Conservation (phyloP, 2,329 filamentous ascomycete genomes). For the Scedosporium dehoogii region DNA sequence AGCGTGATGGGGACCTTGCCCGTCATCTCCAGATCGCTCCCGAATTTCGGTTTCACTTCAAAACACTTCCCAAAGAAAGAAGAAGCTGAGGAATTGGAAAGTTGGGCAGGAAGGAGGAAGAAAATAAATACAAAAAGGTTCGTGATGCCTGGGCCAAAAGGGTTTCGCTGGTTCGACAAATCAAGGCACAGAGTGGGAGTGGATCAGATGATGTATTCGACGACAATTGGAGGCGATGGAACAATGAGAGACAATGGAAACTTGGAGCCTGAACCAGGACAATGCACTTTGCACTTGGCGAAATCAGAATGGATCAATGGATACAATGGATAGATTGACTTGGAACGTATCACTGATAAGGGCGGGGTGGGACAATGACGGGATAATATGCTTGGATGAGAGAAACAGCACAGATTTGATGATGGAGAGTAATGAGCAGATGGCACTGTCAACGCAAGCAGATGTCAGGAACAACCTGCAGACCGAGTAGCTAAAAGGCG, state of each 20-base stretch:
- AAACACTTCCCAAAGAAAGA: neutral
- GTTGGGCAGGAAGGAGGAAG: neutral
- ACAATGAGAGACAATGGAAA: neutral
- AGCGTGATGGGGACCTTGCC: constrained; percentile 38
- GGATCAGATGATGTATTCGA: constrained; percentile 4
- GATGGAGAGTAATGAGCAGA: neutral
- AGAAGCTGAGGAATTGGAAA: neutral
- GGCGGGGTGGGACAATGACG: constrained; percentile 2
- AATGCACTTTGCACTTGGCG: too few species aligned
- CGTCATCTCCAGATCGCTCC: constrained; percentile 1
- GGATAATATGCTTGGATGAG: neutral
- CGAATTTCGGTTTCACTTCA: neutral
- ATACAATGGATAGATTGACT: neutral
- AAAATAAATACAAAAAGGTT: neutral
- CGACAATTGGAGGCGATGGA: neutral
- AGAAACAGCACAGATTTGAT: neutral
- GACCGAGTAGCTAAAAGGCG: too few species aligned
- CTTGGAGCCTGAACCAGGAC: neutral
- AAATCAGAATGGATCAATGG: neutral
- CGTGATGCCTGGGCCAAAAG: neutral
- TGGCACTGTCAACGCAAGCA: neutral
- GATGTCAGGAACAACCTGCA: neutral
- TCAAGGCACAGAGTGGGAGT: neutral
- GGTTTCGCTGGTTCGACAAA: neutral
- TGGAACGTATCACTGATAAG: neutral